phyloP scores from a whole-genome alignment of 352 stramenopile genomes.

The Hyaloperonospora brassicae region DNA sequence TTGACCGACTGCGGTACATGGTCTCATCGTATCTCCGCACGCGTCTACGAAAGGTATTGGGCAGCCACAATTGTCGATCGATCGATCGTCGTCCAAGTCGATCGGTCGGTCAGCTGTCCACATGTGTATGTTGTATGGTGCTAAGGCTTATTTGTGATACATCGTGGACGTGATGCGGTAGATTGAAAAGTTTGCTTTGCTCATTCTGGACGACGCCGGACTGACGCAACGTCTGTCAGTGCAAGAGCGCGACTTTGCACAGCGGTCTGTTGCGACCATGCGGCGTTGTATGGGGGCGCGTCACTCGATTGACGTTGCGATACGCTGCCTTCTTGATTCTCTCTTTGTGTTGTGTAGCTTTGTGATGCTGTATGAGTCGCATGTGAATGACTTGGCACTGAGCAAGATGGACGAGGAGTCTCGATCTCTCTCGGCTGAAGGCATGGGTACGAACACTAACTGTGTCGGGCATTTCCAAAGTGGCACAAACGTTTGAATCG shows the following conservation, averaged over 20 bases:
- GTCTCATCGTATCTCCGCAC: slow-evolving; percentile 75
- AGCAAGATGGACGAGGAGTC: slow-evolving; percentile 61
- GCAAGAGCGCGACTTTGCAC: slow-evolving; percentile 67
- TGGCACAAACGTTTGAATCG: too few species aligned
- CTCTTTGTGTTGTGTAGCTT: slow-evolving; percentile 22
- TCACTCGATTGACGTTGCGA: not conserved
- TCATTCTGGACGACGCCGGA: slow-evolving; percentile 43
- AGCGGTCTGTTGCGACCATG: slow-evolving; percentile 38
- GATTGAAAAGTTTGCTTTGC: slow-evolving; percentile 70
- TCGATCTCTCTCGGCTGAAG: slow-evolving; percentile 40
- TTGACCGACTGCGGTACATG: slow-evolving; percentile 80
- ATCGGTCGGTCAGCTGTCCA: not conserved
- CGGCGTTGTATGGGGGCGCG: not conserved
- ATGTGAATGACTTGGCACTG: slow-evolving; percentile 61
- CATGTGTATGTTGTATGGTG: not conserved
- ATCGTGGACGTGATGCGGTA: slow-evolving; percentile 9
- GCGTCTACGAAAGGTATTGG: slow-evolving; percentile 55
- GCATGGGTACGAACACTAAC: slow-evolving; percentile 45
- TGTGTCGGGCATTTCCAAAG: not conserved
- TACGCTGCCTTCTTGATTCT: not conserved
- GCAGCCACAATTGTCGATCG: not conserved
- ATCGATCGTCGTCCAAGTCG: not conserved
- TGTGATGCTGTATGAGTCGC: slow-evolving; percentile 55
- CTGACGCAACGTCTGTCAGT: slow-evolving; percentile 51
- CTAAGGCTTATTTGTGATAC: not conserved